Evolutionary conservation across 139 green algal species (phyloP).

Genomic region (Spirogloea muscicola): DNA sequence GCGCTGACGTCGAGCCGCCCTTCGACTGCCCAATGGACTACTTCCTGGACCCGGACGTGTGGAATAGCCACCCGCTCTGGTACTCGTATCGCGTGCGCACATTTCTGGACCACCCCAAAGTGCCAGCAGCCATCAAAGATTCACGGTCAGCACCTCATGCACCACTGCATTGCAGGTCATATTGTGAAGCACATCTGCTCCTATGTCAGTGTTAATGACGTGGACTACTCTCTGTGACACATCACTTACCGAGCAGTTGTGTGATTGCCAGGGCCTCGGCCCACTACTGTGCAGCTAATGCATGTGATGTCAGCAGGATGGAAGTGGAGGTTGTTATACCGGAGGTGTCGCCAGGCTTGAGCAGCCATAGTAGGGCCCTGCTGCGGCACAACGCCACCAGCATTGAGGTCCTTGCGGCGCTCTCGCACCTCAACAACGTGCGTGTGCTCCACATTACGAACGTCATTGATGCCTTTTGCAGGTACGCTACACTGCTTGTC

Average conservation of each 20-base stretch:
- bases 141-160: slow-evolving; percentile 1
- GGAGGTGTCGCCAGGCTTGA: too few relatives aligned
- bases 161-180: background rate
- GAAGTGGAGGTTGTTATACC: too few relatives aligned
- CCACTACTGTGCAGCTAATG: too few relatives aligned
- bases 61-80: background rate
- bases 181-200: too few relatives aligned
- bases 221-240: too few relatives aligned
- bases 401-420: slow-evolving; percentile 4
- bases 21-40: slow-evolving; percentile 7
- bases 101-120: slow-evolving; percentile 7
- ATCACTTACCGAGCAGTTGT: too few relatives aligned
- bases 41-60: background rate
- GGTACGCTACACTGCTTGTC: slow-evolving; percentile 1
- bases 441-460: slow-evolving; percentile 14
- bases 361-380: background rate
- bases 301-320: too few relatives aligned
- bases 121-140: background rate
- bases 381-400: slow-evolving; percentile 12
- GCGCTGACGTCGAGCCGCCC: slow-evolving; percentile 11
- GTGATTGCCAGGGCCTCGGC: too few relatives aligned
- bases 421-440: background rate
- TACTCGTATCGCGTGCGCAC: background rate
- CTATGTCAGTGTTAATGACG: too few relatives aligned
- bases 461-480: slow-evolving; percentile 19